phyloP scores from a whole-genome alignment of 2,329 filamentous ascomycete species.

The Trichoderma oligosporum region DNA sequence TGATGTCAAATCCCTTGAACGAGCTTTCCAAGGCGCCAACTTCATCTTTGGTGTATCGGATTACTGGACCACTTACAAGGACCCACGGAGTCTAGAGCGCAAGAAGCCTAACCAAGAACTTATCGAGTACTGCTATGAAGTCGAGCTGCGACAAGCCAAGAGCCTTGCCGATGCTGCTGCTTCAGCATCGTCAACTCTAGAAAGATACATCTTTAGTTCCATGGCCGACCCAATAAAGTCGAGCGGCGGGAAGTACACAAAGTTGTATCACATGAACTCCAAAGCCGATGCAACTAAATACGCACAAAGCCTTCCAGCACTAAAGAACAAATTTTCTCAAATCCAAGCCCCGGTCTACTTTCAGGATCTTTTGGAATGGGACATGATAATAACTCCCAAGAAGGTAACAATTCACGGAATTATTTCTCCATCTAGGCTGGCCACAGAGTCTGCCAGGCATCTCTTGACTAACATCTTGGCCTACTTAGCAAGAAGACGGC shows the following conservation, averaged over 20 bases:
- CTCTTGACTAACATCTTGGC: neutral
- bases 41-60: slow-evolving; percentile 33
- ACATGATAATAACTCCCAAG: slow-evolving; percentile 20
- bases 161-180: slow-evolving; percentile 38
- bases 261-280: slow-evolving; percentile 41
- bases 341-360: slow-evolving; percentile 22
- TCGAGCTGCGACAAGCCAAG: slow-evolving; percentile 35
- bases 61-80: slow-evolving; percentile 32
- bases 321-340: slow-evolving; percentile 20
- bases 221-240: slow-evolving; percentile 35
- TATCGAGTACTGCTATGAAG: slow-evolving; percentile 29
- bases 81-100: slow-evolving; percentile 37
- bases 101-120: slow-evolving; percentile 31
- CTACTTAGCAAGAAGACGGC: slow-evolving; percentile 19
- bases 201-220: slow-evolving; percentile 39
- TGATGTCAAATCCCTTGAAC: slow-evolving; percentile 19
- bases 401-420: slow-evolving; percentile 14
- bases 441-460: neutral
- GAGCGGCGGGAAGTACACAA: slow-evolving; percentile 40
- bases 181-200: slow-evolving; percentile 27
- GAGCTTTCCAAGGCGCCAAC: slow-evolving; percentile 25
- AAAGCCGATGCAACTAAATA: slow-evolving; percentile 38
- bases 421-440: neutral
- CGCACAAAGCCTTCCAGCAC: slow-evolving; percentile 16
- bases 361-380: slow-evolving; percentile 20